Conservation (phyloP, 257 asterid genomes). For the Ajuga chamaepitys region DNA sequence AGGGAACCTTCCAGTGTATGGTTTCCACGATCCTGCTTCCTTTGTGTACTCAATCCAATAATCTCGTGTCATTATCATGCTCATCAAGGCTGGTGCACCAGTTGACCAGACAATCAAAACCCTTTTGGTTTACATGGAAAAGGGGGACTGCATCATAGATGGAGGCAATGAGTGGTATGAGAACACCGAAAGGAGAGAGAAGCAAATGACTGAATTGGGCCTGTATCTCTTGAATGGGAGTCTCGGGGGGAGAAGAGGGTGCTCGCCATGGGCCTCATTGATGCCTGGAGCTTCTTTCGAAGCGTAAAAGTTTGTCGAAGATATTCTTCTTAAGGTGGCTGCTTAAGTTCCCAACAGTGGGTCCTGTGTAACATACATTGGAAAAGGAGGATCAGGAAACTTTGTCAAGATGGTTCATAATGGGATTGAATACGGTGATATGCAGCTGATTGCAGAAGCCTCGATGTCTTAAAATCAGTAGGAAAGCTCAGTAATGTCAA, state of each 20-base stretch:
- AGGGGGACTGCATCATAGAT: constrained; percentile 67
- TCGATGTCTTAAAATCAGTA: constrained; percentile 54
- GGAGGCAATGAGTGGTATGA: constrained; percentile 83
- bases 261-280: constrained; percentile 63
- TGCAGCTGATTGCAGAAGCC: constrained; percentile 77
- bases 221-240: constrained; percentile 69
- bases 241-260: constrained; percentile 80
- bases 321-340: constrained; percentile 58
- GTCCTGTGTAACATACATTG: constrained; percentile 65
- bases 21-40: constrained; percentile 58
- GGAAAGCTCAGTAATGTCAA: constrained; percentile 66
- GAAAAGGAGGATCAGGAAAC: constrained; percentile 69
- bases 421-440: constrained; percentile 74
- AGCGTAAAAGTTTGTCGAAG: constrained; percentile 58
- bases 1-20: constrained; percentile 58
- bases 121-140: constrained; percentile 57
- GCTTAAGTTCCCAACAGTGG: constrained; percentile 75
- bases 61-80: constrained; percentile 62
- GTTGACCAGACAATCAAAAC: constrained; percentile 63
- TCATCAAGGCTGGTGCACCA: constrained; percentile 68
- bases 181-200: constrained; percentile 70
- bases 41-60: constrained; percentile 62
- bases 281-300: constrained; percentile 75
- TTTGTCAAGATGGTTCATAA: constrained; percentile 72
- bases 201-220: constrained; percentile 42